Base-by-base conservation (phyloP, 495 filamentous ascomycete species). In the Lasiosphaeriaceae sp. region DNA sequence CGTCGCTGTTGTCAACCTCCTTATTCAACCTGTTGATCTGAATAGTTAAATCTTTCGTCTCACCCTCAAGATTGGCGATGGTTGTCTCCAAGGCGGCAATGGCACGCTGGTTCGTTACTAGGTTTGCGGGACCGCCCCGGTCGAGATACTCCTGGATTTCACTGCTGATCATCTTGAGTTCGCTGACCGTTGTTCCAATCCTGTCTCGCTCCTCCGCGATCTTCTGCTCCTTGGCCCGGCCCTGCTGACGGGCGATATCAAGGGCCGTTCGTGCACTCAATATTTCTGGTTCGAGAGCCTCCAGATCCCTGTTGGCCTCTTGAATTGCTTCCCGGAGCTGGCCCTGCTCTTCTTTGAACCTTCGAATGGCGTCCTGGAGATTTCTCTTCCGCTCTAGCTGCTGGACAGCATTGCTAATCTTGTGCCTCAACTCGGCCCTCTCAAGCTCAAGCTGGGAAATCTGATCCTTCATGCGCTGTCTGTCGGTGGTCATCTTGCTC, bases 61-160 rank as follows among this genome's bases (percentile, higher is more conserved):
- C 88, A 11, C 75, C 71, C 56, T 95, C 86, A 20, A 86, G 74
- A 21, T 78, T 77, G 24, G 72, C 70, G 31, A 93, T 86, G 35
- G 88, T 81, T 47, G 80, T 74, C 61, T 90, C 81, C 16, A 93
- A 76, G 20, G 61, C 66, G 45, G 87, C 77, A 24, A 96, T 86
- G 51, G 90, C 87, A 48, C 79, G 77, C 59, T 85, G 82, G 63
- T 87, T 87, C 23, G 80, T 76, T 14, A 81, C 79, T 16, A 97
- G 85, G 55, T 89, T 86, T 20, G 74, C 67, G 12, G 86, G 83
- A 1, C 92, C 95, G 44, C 88, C 90, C 47, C 83, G 78, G 48
- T 89, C 81, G 44, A 88, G 76, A 71, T 96, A 99, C 7, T 83
- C 81, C 54, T 86, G 84, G 64, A 99, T 96, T 35, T 90, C 87